These are phyloP conservation scores for Moesziomyces sp. DNA, from an alignment of 1,284 basidiomycete genomes.

Conservation along the genomic window DNA sequence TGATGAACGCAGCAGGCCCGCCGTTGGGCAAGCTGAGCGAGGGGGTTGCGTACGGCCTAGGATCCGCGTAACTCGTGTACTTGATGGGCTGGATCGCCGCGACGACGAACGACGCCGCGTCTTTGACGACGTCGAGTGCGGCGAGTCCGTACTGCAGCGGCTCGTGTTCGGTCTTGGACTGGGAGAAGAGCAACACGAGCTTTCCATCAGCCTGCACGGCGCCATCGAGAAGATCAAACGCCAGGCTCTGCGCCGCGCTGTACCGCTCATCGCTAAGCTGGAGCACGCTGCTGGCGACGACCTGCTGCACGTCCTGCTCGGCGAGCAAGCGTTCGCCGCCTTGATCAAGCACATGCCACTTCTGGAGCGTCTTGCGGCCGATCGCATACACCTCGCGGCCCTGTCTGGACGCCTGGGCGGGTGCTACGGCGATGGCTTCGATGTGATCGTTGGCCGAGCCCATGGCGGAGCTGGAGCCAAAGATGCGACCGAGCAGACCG, in stretches of 20 bases:
- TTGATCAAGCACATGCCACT: constrained; percentile 61
- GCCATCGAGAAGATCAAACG: constrained; percentile 36
- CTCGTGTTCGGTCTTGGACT: constrained; percentile 25
- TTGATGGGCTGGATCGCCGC: constrained; percentile 23
- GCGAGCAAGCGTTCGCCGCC: constrained; percentile 55
- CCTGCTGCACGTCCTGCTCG: constrained; percentile 60
- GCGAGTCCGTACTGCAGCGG: constrained; percentile 49
- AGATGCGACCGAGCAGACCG: constrained; percentile 58
- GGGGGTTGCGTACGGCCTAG: constrained; percentile 54
- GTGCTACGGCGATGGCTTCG: constrained; percentile 49
- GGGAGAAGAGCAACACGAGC: constrained; percentile 51
- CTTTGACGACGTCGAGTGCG: constrained; percentile 28
- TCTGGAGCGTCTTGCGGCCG: constrained; percentile 54
- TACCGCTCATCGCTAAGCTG: constrained; percentile 50
- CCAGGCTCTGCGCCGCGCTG: constrained; percentile 42
- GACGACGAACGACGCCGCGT: constrained; percentile 41
- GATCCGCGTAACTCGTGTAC: constrained; percentile 46
- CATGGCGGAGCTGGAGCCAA: constrained; percentile 47
- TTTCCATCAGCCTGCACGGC: constrained; percentile 41
- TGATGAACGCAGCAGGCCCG: constrained; percentile 59
- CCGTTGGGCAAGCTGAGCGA: constrained; percentile 56
- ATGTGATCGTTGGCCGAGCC: constrained; percentile 43
- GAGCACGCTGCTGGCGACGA: constrained; percentile 52
- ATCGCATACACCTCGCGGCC: constrained; percentile 54
- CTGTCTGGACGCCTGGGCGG: constrained; percentile 24